phyloP scores from a whole-genome alignment of 2,329 filamentous ascomycete species.

The Hypoxylon sp. region DNA sequence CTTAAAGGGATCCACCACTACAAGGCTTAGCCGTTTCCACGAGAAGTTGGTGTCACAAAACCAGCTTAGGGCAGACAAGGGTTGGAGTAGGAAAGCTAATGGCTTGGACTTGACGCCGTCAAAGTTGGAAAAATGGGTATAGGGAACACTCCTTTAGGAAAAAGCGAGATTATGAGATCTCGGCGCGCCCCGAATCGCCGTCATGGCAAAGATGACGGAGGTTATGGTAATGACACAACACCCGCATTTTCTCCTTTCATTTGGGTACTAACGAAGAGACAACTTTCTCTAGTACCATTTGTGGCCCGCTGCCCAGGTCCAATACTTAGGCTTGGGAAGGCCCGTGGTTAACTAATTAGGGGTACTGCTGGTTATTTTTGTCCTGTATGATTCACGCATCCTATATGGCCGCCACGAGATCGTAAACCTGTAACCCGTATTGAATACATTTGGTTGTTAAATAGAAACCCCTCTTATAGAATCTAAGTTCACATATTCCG shows the following conservation, averaged over 20 bases:
- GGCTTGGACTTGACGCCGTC: neutral
- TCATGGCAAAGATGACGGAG: conserved; percentile 6
- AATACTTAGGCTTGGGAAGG: neutral
- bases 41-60: conserved; percentile 1
- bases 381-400: conserved; percentile 2
- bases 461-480: neutral
- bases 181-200: conserved; percentile 21
- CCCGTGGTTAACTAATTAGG: neutral
- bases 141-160: conserved; percentile 11
- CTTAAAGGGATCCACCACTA: conserved; percentile 15
- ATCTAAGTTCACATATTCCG: neutral
- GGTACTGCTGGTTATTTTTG: conserved; percentile 15
- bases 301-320: neutral
- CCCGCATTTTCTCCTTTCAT: conserved; percentile 9
- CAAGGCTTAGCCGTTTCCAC: conserved; percentile 2
- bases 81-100: neutral
- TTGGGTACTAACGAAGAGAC: neutral
- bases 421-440: neutral
- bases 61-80: neutral
- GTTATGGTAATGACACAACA: conserved; percentile 5
- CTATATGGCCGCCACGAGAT: conserved; percentile 13
- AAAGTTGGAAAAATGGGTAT: neutral
- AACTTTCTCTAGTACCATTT: neutral
- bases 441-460: neutral
- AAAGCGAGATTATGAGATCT: conserved; percentile 24